phyloP scores from a whole-genome alignment of 306 rosid genomes.

The Purshia tridentata region DNA sequence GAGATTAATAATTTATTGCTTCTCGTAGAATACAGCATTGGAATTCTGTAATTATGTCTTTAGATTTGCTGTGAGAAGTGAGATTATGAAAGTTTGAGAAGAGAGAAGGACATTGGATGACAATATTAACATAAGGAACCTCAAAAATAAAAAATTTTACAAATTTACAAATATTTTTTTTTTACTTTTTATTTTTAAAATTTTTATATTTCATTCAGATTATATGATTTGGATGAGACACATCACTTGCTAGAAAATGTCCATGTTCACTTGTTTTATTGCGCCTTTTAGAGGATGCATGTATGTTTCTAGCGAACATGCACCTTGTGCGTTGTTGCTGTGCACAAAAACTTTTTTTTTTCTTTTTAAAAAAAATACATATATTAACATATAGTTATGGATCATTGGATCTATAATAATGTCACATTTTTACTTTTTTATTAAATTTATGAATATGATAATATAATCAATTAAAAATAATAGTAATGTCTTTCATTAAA shows the following conservation, averaged over 20 bases:
- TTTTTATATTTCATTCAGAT: not conserved
- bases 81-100: not conserved
- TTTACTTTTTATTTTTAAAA: not conserved
- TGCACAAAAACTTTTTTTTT: not conserved
- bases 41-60: not conserved
- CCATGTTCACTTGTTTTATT: not conserved
- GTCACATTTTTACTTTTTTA: not conserved
- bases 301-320: slow-evolving; percentile 6
- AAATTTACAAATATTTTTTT: not conserved
- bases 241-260: slow-evolving; percentile 15
- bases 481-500: too few species aligned
- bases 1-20: not conserved
- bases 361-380: too few species aligned
- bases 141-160: not conserved
- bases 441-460: not conserved
- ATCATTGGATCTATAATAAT: not conserved
- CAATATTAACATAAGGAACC: not conserved
- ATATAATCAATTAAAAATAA: too few species aligned
- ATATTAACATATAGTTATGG: not conserved
- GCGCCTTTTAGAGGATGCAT: not conserved
- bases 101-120: not conserved
- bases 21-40: not conserved
- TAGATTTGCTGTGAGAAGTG: not conserved
- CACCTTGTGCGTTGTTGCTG: not conserved
- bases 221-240: not conserved